Evolutionary conservation across 257 asterid genomes (phyloP).

Genomic region (Nicotiana tomentosiformis): DNA sequence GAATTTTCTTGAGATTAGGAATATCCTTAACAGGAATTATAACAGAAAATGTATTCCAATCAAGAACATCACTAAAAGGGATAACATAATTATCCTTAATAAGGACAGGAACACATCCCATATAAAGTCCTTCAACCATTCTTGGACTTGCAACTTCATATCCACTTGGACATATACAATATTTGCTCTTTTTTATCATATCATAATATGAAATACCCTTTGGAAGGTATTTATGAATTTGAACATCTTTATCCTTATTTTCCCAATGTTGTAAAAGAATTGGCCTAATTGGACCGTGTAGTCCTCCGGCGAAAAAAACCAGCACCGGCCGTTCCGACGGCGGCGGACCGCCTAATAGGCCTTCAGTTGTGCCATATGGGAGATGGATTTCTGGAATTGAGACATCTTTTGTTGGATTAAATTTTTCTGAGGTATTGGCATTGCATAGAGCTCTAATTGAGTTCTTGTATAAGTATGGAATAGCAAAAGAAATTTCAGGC

Average conservation of each 20-base stretch:
- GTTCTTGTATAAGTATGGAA: slow-evolving; percentile 40
- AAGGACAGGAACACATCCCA: slow-evolving; percentile 76
- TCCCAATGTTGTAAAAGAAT: slow-evolving; percentile 74
- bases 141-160: slow-evolving; percentile 92
- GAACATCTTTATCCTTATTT: slow-evolving; percentile 56
- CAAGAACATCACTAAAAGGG: slow-evolving; percentile 72
- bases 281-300: slow-evolving; percentile 85
- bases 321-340: slow-evolving; percentile 40
- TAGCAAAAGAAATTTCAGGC: slow-evolving; percentile 51
- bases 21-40: slow-evolving; percentile 49
- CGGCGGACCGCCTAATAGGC: slow-evolving; percentile 48
- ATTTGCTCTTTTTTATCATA: slow-evolving; percentile 62
- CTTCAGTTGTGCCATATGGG: slow-evolving; percentile 31
- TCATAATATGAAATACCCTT: slow-evolving; percentile 55
- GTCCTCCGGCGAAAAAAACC: slow-evolving; percentile 70
- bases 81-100: slow-evolving; percentile 63
- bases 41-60: slow-evolving; percentile 68
- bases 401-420: slow-evolving; percentile 49
- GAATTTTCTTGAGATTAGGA: slow-evolving; percentile 50
- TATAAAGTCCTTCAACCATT: slow-evolving; percentile 73
- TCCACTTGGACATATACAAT: slow-evolving; percentile 85
- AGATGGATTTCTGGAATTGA: slow-evolving; percentile 61
- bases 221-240: slow-evolving; percentile 52
- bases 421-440: slow-evolving; percentile 57
- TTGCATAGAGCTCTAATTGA: slow-evolving; percentile 62